Evolutionary conservation across 306 rosid genomes (phyloP).

Genomic region (Cicer chorassanicum): DNA sequence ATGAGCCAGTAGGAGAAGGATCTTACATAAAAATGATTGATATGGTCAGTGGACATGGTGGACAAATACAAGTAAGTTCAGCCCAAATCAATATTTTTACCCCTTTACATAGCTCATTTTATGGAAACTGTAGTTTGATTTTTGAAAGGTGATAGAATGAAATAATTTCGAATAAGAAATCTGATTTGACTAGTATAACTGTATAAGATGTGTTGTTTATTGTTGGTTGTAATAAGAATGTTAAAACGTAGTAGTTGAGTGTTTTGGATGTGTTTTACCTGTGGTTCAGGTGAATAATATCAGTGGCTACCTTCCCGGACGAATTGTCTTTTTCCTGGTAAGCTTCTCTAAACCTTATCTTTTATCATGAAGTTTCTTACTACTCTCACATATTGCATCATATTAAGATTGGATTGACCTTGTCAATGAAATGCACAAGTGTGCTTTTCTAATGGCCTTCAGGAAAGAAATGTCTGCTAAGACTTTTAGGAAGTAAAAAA

Average conservation of each 20-base stretch:
- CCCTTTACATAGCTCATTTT: background rate
- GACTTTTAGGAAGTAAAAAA: background rate
- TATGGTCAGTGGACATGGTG: conserved; percentile 96
- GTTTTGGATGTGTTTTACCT: conserved; percentile 1
- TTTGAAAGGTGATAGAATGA: conserved; percentile 27
- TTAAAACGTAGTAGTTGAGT: background rate
- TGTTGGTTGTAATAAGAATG: conserved; percentile 1
- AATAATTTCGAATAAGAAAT: conserved; percentile 19
- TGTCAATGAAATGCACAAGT: background rate
- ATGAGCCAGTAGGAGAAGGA: conserved; percentile 96
- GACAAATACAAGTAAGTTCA: conserved; percentile 90
- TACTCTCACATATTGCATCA: conserved; percentile 1
- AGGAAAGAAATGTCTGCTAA: conserved; percentile 16
- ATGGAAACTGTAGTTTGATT: conserved; percentile 31
- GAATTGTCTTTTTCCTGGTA: conserved; percentile 98
- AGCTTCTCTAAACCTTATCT: conserved; percentile 37
- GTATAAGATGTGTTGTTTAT: conserved; percentile 12
- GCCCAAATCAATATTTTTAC: conserved; percentile 36
- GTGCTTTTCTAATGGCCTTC: conserved; percentile 18
- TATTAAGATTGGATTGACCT: background rate
- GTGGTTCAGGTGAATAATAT: conserved; percentile 89
- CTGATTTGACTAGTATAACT: conserved; percentile 2
- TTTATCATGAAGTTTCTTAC: background rate
- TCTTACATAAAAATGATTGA: conserved; percentile 99
- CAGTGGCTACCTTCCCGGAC: conserved; percentile 99